phyloP scores from a whole-genome alignment of 306 rosid species.

The Betula pendula region DNA sequence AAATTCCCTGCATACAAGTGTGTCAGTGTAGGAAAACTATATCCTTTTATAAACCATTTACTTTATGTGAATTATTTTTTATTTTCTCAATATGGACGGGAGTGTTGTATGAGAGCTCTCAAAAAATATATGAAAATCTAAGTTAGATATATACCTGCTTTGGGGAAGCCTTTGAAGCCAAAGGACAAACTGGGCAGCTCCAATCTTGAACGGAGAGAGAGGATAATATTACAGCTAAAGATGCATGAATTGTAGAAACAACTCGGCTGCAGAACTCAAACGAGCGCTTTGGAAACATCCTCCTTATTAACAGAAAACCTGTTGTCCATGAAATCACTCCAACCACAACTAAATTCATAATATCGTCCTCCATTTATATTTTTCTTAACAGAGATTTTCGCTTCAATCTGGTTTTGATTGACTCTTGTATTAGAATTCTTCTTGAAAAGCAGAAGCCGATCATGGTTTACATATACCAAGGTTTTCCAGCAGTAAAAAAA shows the following conservation, averaged over 20 bases:
- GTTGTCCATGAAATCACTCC: constrained; percentile 78
- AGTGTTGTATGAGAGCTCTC: too few species aligned
- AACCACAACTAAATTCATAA: constrained; percentile 36
- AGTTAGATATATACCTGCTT: constrained; percentile 43
- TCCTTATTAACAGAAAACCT: constrained; percentile 47
- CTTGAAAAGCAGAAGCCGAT: background rate
- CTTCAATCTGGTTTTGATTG: background rate
- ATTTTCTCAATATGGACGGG: too few species aligned
- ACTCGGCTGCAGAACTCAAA: constrained; percentile 69
- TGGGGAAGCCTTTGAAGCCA: constrained; percentile 55
- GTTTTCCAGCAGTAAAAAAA: background rate
- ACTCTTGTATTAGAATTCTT: background rate
- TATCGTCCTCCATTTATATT: constrained; percentile 44
- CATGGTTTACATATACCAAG: too few species aligned
- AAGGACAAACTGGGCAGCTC: constrained; percentile 71
- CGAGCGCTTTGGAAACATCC: constrained; percentile 43
- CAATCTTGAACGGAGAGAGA: constrained; percentile 64
- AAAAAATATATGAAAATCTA: too few species aligned
- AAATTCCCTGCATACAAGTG: too few species aligned
- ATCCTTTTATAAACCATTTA: too few species aligned
- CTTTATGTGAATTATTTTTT: too few species aligned
- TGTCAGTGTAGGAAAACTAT: too few species aligned
- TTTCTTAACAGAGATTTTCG: background rate
- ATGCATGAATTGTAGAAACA: constrained; percentile 72
- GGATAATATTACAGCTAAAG: constrained; percentile 61